These are phyloP conservation scores for Xanthoconium stramineum DNA, from an alignment of 768 basidiomycete genomes.

Conservation along the genomic window DNA sequence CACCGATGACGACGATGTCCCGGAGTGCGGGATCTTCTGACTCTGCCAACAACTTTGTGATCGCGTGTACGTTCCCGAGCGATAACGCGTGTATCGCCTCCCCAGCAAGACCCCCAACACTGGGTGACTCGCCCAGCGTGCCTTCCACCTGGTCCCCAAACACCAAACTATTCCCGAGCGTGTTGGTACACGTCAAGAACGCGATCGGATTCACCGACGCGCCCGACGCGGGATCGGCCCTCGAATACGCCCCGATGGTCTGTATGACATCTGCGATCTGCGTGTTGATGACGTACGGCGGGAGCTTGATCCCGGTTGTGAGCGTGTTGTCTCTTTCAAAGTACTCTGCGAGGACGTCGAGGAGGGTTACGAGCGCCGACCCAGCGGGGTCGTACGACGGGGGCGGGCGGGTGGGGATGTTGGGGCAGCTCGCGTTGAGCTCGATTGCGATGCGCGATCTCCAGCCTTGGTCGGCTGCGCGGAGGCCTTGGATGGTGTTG, in stretches of 20 bases:
- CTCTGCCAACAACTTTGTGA: conserved; percentile 49
- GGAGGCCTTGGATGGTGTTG: conserved; percentile 55
- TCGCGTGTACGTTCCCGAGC: conserved; percentile 72
- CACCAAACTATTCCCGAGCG: conserved; percentile 66
- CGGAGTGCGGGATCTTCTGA: conserved; percentile 40
- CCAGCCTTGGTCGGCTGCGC: conserved; percentile 35
- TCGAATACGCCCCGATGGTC: conserved; percentile 41
- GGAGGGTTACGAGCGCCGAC: conserved; percentile 43
- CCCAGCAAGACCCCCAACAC: conserved; percentile 72
- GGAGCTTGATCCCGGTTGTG: conserved; percentile 74
- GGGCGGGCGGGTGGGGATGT: conserved; percentile 60
- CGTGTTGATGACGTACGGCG: conserved; percentile 63
- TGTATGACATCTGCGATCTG: conserved; percentile 59
- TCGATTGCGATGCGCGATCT: conserved; percentile 61
- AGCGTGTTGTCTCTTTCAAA: conserved; percentile 50
- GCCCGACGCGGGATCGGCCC: conserved; percentile 3
- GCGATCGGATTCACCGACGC: conserved; percentile 49
- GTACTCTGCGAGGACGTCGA: conserved; percentile 51
- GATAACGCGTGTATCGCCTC: conserved; percentile 72
- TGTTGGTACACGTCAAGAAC: conserved; percentile 80
- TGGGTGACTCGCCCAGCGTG: conserved; percentile 39
- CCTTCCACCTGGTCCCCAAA: conserved; percentile 52
- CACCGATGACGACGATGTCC: conserved; percentile 64
- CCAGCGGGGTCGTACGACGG: conserved; percentile 58
- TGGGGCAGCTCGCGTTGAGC: conserved; percentile 84